Base-by-base conservation (phyloP, 1,284 basidiomycete genomes). In the Sporisorium iseilematis-ciliati region DNA sequence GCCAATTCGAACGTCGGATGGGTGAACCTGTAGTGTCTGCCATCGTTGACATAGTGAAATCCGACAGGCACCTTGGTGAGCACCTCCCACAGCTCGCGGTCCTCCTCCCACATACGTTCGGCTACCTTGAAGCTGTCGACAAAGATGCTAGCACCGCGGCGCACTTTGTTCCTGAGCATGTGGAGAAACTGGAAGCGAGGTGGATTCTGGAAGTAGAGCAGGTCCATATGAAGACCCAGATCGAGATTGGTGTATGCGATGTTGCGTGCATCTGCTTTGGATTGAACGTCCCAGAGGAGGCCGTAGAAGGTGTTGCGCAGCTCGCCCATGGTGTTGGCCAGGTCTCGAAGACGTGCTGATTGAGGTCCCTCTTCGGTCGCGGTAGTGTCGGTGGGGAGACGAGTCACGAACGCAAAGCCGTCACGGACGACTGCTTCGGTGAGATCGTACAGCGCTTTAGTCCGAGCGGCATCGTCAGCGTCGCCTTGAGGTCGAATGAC, bases 241-340 rank as follows among this genome's bases (percentile, higher is more conserved):
- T 93, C 90, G 20, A 97, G 88, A 84, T 94, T 92, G 7, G 96
- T 99, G 85, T 97, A 97, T 2, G 96, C 96, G 68, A 99, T 94
- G 86, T 99, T 99, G 77, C 89, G 90, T 77, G 92, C 92, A 3
- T 82, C 83, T 1, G 77, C 77, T 46, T 92, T 83, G 72, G 91
- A 92, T 85, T 91, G 90, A 21, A 99, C 96, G 85, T 98, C 91
- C 94, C 95, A 99, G 0, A 92, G 87, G 38, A 83, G 80, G 1
- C 96, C 96, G 82, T 99, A 99, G 85, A 98, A 96, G 11, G 95
- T 98, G 59, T 89, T 88, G 35, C 94, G 88, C 26, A 97, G 88
- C 76, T 92, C 89, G 14, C 93, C 92, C 76, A 87, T 69, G 43
- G 89, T 90, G 53, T 61, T 56, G 25, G 80, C 77, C 11, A 81